Conservation (phyloP, 2,329 filamentous ascomycete genomes). For the Balansia obtecta region DNA sequence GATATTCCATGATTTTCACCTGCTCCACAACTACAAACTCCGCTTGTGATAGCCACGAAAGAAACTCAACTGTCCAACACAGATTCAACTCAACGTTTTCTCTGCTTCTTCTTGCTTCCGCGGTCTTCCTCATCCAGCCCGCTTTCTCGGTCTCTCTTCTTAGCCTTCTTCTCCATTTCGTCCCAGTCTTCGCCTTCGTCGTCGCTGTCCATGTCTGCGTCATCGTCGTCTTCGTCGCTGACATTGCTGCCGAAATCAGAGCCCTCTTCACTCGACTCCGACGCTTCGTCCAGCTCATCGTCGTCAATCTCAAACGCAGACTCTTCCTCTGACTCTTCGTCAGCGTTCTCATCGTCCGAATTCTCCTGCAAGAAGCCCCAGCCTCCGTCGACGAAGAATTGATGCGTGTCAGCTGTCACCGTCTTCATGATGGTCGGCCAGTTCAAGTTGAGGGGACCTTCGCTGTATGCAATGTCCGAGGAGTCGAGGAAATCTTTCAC, state of each 20-base stretch:
- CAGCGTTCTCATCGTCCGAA: slow-evolving; percentile 69
- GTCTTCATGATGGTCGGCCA: slow-evolving; percentile 99
- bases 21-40: background rate
- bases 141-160: slow-evolving; percentile 64
- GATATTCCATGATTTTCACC: background rate
- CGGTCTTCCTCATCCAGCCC: slow-evolving; percentile 46
- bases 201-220: slow-evolving; percentile 51
- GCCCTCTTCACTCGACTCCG: slow-evolving; percentile 66
- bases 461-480: slow-evolving; percentile 85
- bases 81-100: slow-evolving; percentile 18
- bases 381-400: slow-evolving; percentile 89
- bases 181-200: slow-evolving; percentile 88
- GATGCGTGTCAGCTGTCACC: slow-evolving; percentile 82
- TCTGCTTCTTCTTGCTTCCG: slow-evolving; percentile 48
- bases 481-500: slow-evolving; percentile 98
- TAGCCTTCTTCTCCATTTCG: slow-evolving; percentile 82
- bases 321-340: slow-evolving; percentile 76
- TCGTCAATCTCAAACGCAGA: slow-evolving; percentile 86
- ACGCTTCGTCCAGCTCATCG: slow-evolving; percentile 71
- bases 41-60: background rate
- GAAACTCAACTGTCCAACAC: too few relatives aligned
- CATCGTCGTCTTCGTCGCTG: slow-evolving; percentile 64
- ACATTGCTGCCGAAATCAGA: slow-evolving; percentile 90
- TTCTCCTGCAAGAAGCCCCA: slow-evolving; percentile 89
- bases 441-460: slow-evolving; percentile 94